These are phyloP conservation scores for Stromatinia cepivora DNA, from an alignment of 2,329 filamentous ascomycete genomes.

Conservation along the genomic window DNA sequence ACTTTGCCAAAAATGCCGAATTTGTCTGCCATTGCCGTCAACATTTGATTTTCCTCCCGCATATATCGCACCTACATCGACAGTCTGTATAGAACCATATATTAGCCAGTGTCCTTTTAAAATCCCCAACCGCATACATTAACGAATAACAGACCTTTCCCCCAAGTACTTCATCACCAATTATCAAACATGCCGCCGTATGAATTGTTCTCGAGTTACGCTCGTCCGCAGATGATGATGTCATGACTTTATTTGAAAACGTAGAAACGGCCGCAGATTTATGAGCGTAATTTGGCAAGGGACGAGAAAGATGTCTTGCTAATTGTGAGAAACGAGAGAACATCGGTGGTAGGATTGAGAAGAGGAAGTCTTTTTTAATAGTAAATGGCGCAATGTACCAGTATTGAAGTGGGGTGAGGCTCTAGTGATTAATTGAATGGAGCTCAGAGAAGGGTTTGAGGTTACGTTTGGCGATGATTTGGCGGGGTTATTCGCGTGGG, in stretches of 20 bases:
- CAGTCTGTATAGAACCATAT: slow-evolving; percentile 36
- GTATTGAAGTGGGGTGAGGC: slow-evolving; percentile 12
- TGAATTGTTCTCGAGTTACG: slow-evolving; percentile 69
- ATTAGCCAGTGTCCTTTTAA: slow-evolving; percentile 34
- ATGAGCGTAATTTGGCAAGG: slow-evolving; percentile 58
- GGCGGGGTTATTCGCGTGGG: slow-evolving; percentile 4
- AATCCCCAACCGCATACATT: slow-evolving; percentile 31
- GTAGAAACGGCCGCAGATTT: slow-evolving; percentile 35
- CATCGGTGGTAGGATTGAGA: slow-evolving; percentile 52
- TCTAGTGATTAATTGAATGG: not conserved
- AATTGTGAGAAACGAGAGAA: slow-evolving; percentile 74
- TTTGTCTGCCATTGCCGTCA: slow-evolving; percentile 53
- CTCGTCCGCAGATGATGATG: slow-evolving; percentile 53
- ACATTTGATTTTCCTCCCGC: slow-evolving; percentile 10
- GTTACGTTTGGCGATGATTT: not conserved
- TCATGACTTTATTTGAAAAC: slow-evolving; percentile 45
- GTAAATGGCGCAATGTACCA: not conserved
- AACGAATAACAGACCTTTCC: slow-evolving; percentile 68
- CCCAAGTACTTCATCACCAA: slow-evolving; percentile 94
- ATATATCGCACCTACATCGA: slow-evolving; percentile 40
- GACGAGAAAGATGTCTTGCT: slow-evolving; percentile 67
- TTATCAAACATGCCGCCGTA: slow-evolving; percentile 89
- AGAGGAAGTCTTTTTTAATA: not conserved
- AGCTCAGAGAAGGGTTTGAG: not conserved
- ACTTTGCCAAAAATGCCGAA: slow-evolving; percentile 63